Percentiles rank a stretch among this genome's conserved stretches.
Conservation (phyloP, 2,329 filamentous ascomycete genomes). For the Ilyonectria destructans region DNA sequence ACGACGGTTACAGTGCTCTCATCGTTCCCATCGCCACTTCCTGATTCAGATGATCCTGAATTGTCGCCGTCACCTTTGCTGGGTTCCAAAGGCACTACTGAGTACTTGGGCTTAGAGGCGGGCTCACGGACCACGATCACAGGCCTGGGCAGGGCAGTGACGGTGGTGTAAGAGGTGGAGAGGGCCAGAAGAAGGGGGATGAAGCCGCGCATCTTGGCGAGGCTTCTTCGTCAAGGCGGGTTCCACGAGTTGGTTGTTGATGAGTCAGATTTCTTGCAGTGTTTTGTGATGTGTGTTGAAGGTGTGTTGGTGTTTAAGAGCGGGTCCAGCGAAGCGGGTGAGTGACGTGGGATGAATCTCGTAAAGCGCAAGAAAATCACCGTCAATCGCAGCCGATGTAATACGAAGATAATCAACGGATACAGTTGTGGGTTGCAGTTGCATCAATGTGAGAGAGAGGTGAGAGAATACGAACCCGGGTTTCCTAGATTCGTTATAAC, state of each 20-base stretch:
- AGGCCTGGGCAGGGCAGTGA: conserved; percentile 52
- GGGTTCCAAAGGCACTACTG: conserved; percentile 59
- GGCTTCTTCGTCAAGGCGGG: conserved; percentile 31
- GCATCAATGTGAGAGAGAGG: conserved; percentile 33
- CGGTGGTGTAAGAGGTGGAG: conserved; percentile 47
- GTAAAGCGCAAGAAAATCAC: not conserved
- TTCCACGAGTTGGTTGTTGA: not conserved
- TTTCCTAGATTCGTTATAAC: conserved; percentile 44
- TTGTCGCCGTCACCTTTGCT: conserved; percentile 45
- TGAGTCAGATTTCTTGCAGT: not conserved
- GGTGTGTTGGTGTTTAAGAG: conserved; percentile 3
- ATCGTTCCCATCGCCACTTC: conserved; percentile 22
- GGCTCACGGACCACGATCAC: conserved; percentile 47
- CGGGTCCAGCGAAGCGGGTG: not conserved
- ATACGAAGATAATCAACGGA: not conserved
- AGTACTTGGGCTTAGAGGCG: conserved; percentile 54
- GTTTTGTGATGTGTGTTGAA: not conserved
- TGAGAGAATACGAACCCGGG: conserved; percentile 24
- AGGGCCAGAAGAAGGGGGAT: conserved; percentile 52
- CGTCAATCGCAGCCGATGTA: conserved; percentile 1
- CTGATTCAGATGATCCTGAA: conserved; percentile 37
- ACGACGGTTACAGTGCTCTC: conserved; percentile 53
- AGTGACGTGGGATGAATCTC: not conserved
- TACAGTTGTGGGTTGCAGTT: conserved; percentile 24
- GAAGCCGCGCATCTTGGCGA: conserved; percentile 52